These are phyloP conservation scores for Blepharisma japonicum DNA, from an alignment of 73 alveolate genomes.

Conservation along the genomic window DNA sequence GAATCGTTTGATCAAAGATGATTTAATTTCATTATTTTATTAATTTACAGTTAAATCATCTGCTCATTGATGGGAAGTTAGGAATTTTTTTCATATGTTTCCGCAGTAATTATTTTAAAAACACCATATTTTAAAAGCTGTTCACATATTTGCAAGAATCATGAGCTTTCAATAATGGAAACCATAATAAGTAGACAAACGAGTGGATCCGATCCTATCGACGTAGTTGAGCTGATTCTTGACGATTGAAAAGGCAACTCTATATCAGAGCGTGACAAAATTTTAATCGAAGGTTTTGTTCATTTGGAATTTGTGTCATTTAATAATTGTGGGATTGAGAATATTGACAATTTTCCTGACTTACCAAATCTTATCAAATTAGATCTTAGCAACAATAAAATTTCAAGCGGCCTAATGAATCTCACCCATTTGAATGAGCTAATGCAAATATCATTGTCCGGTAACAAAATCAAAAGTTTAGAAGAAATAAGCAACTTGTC, in stretches of 20 bases:
- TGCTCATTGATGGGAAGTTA: too few relatives aligned
- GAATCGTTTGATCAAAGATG: too few relatives aligned
- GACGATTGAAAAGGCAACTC: constrained; percentile 30
- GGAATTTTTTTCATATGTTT: too few relatives aligned
- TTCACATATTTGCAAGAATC: too few relatives aligned
- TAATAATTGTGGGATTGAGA: constrained; percentile 30
- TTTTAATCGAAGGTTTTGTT: constrained; percentile 28
- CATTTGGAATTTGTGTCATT: constrained; percentile 35
- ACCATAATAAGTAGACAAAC: constrained; percentile 8
- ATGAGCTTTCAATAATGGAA: constrained; percentile 28
- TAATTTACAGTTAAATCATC: too few relatives aligned
- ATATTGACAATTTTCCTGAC: constrained; percentile 45
- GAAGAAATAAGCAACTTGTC: constrained; percentile 27
- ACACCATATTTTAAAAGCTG: too few relatives aligned
- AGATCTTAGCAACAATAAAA: constrained; percentile 38
- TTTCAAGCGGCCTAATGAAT: constrained; percentile 31
- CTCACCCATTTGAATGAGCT: constrained; percentile 24
- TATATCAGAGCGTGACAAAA: constrained; percentile 34
- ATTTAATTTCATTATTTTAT: too few relatives aligned
- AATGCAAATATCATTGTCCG: constrained; percentile 26
- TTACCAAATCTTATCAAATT: constrained; percentile 38
- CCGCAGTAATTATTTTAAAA: too few relatives aligned
- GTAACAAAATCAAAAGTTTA: constrained; percentile 33
- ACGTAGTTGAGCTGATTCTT: constrained; percentile 33
- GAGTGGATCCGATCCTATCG: constrained; percentile 15